Base-by-base conservation (phyloP, 371 early-diverging fungal species). In the Mucor irregularis region DNA sequence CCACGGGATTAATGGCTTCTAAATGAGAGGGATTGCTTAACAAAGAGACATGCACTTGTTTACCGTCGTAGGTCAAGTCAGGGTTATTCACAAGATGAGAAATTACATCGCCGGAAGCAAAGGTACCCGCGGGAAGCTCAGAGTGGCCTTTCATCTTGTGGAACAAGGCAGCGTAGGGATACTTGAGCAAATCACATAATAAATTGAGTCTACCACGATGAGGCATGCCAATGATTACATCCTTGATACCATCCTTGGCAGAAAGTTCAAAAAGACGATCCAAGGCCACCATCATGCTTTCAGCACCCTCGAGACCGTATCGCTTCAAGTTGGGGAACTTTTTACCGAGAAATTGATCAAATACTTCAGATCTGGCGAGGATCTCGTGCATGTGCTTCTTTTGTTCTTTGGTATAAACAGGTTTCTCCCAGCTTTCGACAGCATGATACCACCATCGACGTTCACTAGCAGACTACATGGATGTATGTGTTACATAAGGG, bases 261-360 rank as follows among this genome's bases (percentile, higher is more conserved):
- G 86, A 83, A 0, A 83, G 73, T 42, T 80, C 77, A 74, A 97
- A 92, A n/a, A 95, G 67, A 45, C 89, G 75, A 69, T 96, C 93
- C 37, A 97, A 68, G 6, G 90, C 93, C 0, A 94, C 88, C 85
- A 96, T 93, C 89, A 97, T 94, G 57, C 90, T 87, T 69, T 98
- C 98, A n/a, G 92, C 94, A 16, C 98, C 98, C 67, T 98, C 96
- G 14, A 98, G 71, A 13, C 98, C 98, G 58, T 96, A 98, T 14
- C 98, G 84, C 74, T 97, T 97, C 47, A 95, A 89, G 60, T 93
- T 91, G 6, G 93, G 91, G 74, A 96, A 98, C 68, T 90, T 91
- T 61, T 93, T 95, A 39, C 89, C 91, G 89, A 97, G 91, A 62
- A 95, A 96, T 58, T 92, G 94, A 74, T 98, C 98, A 80, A 97